Conservation (phyloP, 345 rosid species). For the Arabidopsis arenosa region DNA sequence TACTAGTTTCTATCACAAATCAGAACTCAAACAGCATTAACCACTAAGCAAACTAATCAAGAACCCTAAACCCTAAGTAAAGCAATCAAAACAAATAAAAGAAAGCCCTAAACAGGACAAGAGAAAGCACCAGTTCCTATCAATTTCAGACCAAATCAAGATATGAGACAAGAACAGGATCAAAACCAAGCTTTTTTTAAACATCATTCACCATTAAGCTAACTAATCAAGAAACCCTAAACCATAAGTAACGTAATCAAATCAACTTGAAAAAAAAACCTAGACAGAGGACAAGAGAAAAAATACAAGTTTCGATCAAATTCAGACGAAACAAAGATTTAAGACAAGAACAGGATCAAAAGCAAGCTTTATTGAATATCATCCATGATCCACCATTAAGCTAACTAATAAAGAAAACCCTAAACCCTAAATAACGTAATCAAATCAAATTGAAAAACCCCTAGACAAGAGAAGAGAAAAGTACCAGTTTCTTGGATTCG, state of each 20-base stretch:
- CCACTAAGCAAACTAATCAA: too few relatives aligned
- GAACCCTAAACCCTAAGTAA: neutral
- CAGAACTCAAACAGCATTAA: too few relatives aligned
- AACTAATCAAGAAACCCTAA: neutral
- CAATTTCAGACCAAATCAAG: neutral
- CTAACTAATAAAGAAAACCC: neutral
- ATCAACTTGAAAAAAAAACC: neutral
- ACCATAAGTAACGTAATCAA: neutral
- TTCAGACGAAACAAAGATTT: neutral
- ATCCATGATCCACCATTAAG: neutral
- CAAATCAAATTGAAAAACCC: constrained; percentile 6
- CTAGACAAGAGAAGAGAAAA: neutral
- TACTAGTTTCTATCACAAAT: constrained; percentile 47
- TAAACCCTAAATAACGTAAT: neutral
- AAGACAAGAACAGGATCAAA: neutral
- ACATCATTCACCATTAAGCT: neutral
- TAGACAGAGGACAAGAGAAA: neutral
- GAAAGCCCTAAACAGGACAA: neutral
- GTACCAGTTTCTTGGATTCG: constrained; percentile 58
- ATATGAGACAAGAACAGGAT: neutral
- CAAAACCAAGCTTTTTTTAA: neutral
- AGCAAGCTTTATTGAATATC: too few relatives aligned
- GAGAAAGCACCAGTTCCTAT: constrained; percentile 46
- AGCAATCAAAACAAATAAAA: neutral
- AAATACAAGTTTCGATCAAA: constrained; percentile 49